Percentiles rank a stretch among this genome's conserved stretches.
Evolutionary conservation across 73 alveolate genomes (phyloP).

Genomic region (Paramecium biaurelia): DNA sequence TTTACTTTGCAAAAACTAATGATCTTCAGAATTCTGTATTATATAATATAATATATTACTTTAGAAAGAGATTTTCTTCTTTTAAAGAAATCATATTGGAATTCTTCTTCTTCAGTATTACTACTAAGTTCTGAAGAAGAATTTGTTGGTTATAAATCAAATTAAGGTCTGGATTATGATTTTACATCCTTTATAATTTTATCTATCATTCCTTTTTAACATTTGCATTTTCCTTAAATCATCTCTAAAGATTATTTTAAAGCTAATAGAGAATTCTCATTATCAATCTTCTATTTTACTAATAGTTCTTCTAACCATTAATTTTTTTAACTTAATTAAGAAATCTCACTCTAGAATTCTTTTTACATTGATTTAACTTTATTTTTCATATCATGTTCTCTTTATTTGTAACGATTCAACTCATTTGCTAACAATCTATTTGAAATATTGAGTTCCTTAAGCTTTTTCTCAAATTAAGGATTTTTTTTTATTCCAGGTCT

Average conservation of each 20-base stretch:
- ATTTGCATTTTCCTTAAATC: background rate
- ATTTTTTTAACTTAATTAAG: background rate
- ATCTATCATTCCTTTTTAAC: background rate
- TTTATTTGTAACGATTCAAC: background rate
- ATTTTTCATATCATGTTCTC: background rate
- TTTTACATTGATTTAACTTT: background rate
- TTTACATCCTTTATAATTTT: background rate
- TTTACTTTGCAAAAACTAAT: background rate
- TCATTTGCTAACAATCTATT: constrained; percentile 30
- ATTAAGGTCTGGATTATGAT: background rate
- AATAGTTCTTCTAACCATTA: constrained; percentile 22
- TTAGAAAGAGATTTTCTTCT: background rate
- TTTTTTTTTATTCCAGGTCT: background rate
- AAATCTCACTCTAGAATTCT: background rate
- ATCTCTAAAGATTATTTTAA: background rate
- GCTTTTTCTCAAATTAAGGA: background rate
- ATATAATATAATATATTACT: background rate
- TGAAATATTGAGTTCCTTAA: background rate
- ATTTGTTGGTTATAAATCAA: background rate
- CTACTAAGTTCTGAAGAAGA: background rate
- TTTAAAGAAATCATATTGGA: background rate
- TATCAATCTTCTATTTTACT: background rate
- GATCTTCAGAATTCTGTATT: background rate
- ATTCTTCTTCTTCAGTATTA: constrained; percentile 11
- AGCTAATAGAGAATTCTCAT: constrained; percentile 34